Conservation (phyloP, 768 basidiomycete genomes). For the Sporobolomyces roseus region DNA sequence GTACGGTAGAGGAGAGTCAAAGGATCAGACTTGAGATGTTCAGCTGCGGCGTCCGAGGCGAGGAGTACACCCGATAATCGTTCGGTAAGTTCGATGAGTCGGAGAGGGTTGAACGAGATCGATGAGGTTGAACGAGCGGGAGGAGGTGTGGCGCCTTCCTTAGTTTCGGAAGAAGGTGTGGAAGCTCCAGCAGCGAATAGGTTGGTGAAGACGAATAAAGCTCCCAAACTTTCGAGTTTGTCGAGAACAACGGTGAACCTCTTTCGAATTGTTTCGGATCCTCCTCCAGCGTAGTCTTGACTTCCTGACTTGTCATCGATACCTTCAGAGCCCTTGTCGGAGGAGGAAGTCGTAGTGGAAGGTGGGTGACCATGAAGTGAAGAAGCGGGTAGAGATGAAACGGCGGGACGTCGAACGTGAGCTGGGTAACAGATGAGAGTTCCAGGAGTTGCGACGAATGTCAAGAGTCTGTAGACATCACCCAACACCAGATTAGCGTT, state of each 20-base stretch:
- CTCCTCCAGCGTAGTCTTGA: not conserved
- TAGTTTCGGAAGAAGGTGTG: not conserved
- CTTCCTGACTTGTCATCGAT: not conserved
- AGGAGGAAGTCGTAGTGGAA: no score
- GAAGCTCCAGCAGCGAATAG: no score
- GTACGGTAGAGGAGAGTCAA: slow-evolving; percentile 70
- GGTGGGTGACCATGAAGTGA: no score
- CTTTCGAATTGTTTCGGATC: slow-evolving; percentile 44
- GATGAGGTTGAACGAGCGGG: not conserved
- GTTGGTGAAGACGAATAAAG: slow-evolving; percentile 84
- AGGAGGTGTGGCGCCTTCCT: not conserved
- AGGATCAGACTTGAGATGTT: slow-evolving; percentile 66
- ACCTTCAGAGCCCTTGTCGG: no score
- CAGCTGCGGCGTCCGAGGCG: slow-evolving; percentile 63
- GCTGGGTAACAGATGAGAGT: slow-evolving; percentile 72
- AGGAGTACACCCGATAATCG: slow-evolving; percentile 83
- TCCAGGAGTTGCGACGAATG: slow-evolving; percentile 79
- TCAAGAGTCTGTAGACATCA: no score
- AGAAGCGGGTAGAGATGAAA: not conserved
- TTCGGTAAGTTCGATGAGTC: slow-evolving; percentile 81
- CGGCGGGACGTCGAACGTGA: slow-evolving; percentile 52
- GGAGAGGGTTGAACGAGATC: slow-evolving; percentile 65
- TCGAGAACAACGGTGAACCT: slow-evolving; percentile 83
- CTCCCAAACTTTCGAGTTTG: slow-evolving; percentile 79
- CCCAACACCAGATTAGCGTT: no score